Percentiles rank a stretch among this genome's conserved stretches.
phyloP scores from a whole-genome alignment of 2,329 filamentous ascomycete species.

The Pseudocercospora fijiensis region DNA sequence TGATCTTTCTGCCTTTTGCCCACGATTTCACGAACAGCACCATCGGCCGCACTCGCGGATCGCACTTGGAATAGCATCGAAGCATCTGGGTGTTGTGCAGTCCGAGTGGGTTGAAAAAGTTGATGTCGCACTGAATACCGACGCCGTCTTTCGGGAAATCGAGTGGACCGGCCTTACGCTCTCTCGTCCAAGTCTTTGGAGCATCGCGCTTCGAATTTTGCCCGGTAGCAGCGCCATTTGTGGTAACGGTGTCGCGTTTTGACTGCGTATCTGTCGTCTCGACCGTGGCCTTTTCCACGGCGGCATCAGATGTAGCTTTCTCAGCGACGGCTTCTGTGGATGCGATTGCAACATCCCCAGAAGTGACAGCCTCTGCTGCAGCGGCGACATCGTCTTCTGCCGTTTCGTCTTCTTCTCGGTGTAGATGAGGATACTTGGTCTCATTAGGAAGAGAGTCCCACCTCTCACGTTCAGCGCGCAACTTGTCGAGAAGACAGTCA shows the following conservation, averaged over 20 bases:
- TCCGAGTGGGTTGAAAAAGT: conserved; percentile 80
- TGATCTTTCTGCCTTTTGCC: conserved; percentile 82
- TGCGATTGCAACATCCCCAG: not conserved
- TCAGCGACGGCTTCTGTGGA: conserved; percentile 1
- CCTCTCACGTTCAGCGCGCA: conserved; percentile 65
- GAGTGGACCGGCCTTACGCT: conserved; percentile 54
- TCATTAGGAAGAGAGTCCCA: conserved; percentile 63
- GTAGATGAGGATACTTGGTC: conserved; percentile 44
- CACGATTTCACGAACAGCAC: conserved; percentile 87
- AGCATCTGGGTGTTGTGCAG: conserved; percentile 81
- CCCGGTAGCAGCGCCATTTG: not conserved
- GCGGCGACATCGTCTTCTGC: conserved; percentile 12
- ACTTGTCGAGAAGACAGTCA: conserved; percentile 57
- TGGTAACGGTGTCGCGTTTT: not conserved
- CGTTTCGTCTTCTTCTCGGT: conserved; percentile 27
- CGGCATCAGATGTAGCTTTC: not conserved
- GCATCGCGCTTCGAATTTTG: conserved; percentile 19
- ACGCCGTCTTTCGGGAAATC: conserved; percentile 75
- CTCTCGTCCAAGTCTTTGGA: conserved; percentile 44
- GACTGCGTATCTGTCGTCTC: not conserved
- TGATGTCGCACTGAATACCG: conserved; percentile 89
- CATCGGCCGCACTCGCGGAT: conserved; percentile 72
- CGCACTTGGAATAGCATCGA: conserved; percentile 77
- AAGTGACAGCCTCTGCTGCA: not conserved
- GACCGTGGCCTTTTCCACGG: not conserved